Evolutionary conservation across 305 asterid species (phyloP).

Genomic region (Fraxinus ornus): DNA sequence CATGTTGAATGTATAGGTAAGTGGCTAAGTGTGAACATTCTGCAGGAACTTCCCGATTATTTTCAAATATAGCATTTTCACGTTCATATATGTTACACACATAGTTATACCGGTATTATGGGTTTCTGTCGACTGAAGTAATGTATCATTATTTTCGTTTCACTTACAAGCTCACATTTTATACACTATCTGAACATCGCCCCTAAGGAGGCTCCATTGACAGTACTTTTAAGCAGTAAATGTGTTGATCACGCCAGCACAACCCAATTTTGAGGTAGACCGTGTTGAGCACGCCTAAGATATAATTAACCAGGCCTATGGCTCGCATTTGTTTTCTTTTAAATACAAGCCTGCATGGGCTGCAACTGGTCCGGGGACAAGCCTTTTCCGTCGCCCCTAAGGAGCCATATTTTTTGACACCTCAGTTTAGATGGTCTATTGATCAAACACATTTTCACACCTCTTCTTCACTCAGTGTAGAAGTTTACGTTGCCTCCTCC

Average conservation of each 20-base stretch:
- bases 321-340: too few relatives aligned
- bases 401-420: not conserved
- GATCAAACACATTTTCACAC: not conserved
- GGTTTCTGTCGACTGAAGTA: not conserved
- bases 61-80: not conserved
- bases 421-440: not conserved
- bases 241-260: not conserved
- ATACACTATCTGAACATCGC: not conserved
- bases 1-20: slow-evolving; percentile 58
- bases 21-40: slow-evolving; percentile 49
- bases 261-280: not conserved
- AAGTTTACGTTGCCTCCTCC: not conserved
- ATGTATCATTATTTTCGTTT: not conserved
- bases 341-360: not conserved
- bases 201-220: not conserved
- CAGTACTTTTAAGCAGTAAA: not conserved
- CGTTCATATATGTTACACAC: too few relatives aligned
- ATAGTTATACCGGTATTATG: not conserved
- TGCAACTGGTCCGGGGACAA: not conserved
- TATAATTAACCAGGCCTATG: not conserved
- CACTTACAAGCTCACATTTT: not conserved
- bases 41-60: slow-evolving; percentile 45
- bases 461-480: not conserved
- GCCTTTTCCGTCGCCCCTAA: not conserved
- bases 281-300: too few relatives aligned